Conservation (phyloP, 768 basidiomycete genomes). For the Termitomyces sp. region DNA sequence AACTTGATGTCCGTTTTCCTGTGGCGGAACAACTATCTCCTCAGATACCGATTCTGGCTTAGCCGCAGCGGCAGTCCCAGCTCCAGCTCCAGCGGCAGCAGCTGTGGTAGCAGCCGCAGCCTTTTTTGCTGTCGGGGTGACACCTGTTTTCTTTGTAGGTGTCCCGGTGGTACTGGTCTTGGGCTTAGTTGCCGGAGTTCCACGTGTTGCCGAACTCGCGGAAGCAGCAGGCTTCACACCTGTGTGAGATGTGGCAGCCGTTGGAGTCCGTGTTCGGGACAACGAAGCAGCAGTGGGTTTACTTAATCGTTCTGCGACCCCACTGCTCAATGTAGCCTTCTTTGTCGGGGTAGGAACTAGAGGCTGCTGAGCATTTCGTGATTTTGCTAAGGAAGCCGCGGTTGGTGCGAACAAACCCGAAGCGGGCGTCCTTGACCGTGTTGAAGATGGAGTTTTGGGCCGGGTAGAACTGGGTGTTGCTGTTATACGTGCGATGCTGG, state of each 20-base stretch:
- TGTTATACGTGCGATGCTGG: conserved; percentile 26
- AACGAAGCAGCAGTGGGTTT: conserved; percentile 83
- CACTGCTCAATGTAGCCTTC: conserved; percentile 54
- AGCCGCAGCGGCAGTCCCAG: not conserved
- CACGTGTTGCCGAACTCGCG: conserved; percentile 31
- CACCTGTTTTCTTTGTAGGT: not conserved
- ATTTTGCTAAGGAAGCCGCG: conserved; percentile 74
- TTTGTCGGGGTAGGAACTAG: conserved; percentile 47
- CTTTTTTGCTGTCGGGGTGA: conserved; percentile 23
- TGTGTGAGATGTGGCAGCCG: conserved; percentile 28
- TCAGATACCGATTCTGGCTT: conserved; percentile 5
- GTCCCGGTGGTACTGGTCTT: conserved; percentile 14
- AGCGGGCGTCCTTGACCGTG: conserved; percentile 61
- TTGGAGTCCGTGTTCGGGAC: conserved; percentile 51
- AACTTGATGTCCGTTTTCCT: conserved; percentile 13
- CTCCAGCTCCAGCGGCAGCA: conserved; percentile 19
- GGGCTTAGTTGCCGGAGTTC: conserved; percentile 22
- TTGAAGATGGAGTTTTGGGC: conserved; percentile 33
- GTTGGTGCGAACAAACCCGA: conserved; percentile 79
- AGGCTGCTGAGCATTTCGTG: conserved; percentile 51
- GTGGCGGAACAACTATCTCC: conserved; percentile 8
- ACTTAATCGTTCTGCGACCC: conserved; percentile 63
- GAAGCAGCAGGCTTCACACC: conserved; percentile 25
- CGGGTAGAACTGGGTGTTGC: conserved; percentile 15
- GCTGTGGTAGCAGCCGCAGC: conserved; percentile 23